phyloP scores from a whole-genome alignment of 768 basidiomycete species.

The Mycena crocata region DNA sequence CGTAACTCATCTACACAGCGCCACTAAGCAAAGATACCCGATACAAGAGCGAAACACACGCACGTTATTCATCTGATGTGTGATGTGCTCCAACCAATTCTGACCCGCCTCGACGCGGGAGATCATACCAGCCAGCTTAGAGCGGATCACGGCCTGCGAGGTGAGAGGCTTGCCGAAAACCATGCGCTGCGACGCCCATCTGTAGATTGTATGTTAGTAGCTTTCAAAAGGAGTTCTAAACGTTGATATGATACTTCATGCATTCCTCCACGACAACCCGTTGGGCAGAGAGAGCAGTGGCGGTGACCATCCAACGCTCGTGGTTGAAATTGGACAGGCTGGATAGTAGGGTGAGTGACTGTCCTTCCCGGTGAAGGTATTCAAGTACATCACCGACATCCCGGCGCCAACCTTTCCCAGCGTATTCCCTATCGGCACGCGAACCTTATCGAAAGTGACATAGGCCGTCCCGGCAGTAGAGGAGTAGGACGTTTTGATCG shows the following conservation, averaged over 20 bases:
- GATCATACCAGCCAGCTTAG: constrained; percentile 92
- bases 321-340: constrained; percentile 86
- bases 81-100: constrained; percentile 90
- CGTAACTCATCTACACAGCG: constrained; percentile 79
- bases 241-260: constrained; percentile 66
- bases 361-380: too few relatives aligned
- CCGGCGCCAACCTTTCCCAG: constrained; percentile 90
- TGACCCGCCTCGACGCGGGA: constrained; percentile 88
- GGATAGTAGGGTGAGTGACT: constrained; percentile 26
- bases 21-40: background rate
- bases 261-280: constrained; percentile 90
- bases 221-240: background rate
- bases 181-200: constrained; percentile 89
- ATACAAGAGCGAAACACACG: constrained; percentile 34
- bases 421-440: constrained; percentile 87
- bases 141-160: constrained; percentile 86
- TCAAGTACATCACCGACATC: constrained; percentile 85
- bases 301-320: constrained; percentile 89
- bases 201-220: constrained; percentile 39
- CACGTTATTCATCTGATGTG: constrained; percentile 93
- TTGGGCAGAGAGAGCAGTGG: constrained; percentile 78
- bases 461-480: constrained; percentile 91
- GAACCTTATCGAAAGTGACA: constrained; percentile 83
- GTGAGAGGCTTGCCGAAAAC: constrained; percentile 91
- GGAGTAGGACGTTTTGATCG: constrained; percentile 94